A percentile compares a stretch with the other conserved stretches of the same genome.
These are phyloP conservation scores for Trichoderma koningiopsis DNA, from an alignment of 2,329 filamentous ascomycete species.

Conservation along the genomic window DNA sequence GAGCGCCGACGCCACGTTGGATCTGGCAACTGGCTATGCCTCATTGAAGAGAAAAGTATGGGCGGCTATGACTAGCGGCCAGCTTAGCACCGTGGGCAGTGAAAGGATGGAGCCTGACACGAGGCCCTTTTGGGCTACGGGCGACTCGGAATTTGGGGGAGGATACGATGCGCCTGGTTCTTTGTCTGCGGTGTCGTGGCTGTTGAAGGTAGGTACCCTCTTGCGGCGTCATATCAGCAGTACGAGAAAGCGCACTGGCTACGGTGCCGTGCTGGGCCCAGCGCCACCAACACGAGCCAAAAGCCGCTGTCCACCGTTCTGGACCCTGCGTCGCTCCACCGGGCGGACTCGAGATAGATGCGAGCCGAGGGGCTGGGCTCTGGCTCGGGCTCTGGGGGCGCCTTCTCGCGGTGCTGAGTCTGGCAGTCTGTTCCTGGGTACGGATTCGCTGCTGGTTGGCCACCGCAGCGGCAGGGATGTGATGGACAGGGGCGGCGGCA, in stretches of 20 bases:
- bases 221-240: not conserved
- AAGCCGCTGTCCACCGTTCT: constrained; percentile 16
- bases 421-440: constrained; percentile 14
- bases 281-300: constrained; percentile 18
- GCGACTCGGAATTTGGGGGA: constrained; percentile 12
- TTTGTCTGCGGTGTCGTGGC: not conserved
- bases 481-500: not conserved
- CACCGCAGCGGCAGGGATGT: constrained; percentile 15
- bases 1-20: constrained; percentile 13
- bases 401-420: not conserved
- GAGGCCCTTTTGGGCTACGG: constrained; percentile 12
- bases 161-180: not conserved
- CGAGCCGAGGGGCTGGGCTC: not conserved
- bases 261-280: not conserved
- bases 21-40: constrained; percentile 13
- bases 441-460: constrained; percentile 22
- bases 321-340: constrained; percentile 17
- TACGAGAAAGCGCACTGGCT: not conserved
- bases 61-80: not conserved
- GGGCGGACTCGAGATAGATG: not conserved
- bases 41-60: not conserved
- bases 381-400: not conserved
- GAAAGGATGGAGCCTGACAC: constrained; percentile 2
- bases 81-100: not conserved
- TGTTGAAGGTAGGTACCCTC: no score